Conservation (phyloP, 345 rosid species). For the Lagerstroemia speciosa region DNA sequence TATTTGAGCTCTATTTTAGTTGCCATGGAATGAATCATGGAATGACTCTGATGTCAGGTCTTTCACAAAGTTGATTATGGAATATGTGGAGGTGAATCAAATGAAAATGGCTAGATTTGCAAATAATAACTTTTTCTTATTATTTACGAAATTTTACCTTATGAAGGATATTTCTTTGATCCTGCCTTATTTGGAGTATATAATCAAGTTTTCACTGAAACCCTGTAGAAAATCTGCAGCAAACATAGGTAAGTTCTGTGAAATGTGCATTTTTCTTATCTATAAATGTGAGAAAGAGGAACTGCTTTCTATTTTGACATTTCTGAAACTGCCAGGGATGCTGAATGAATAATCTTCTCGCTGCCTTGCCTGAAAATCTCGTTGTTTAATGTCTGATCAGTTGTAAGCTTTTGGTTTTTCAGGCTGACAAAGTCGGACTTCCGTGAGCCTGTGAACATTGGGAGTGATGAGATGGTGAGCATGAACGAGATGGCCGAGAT, state of each 20-base stretch:
- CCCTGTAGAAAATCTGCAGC: too few relatives aligned
- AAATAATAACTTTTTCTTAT: neutral
- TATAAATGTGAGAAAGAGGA: too few relatives aligned
- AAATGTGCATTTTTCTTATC: too few relatives aligned
- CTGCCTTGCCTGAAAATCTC: neutral
- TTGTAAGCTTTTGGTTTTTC: neutral
- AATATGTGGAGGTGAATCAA: neutral
- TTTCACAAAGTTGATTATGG: neutral
- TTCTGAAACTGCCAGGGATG: too few relatives aligned
- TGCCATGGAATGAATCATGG: neutral
- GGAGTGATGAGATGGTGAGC: slow-evolving; percentile 99
- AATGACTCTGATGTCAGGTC: neutral
- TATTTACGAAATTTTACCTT: neutral
- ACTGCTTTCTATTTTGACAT: too few relatives aligned
- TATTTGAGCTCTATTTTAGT: neutral
- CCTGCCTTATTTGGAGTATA: neutral
- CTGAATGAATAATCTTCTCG: too few relatives aligned
- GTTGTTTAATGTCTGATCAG: neutral
- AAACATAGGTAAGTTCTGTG: too few relatives aligned
- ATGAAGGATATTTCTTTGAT: too few relatives aligned
- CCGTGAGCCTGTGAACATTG: slow-evolving; percentile 97
- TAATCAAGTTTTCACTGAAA: neutral
- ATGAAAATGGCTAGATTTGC: neutral
- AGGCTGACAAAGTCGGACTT: slow-evolving; percentile 96
- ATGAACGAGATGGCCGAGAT: slow-evolving; percentile 99